phyloP scores from a whole-genome alignment of 108 stramenopile genomes.

The Nitzschia inconspicua region DNA sequence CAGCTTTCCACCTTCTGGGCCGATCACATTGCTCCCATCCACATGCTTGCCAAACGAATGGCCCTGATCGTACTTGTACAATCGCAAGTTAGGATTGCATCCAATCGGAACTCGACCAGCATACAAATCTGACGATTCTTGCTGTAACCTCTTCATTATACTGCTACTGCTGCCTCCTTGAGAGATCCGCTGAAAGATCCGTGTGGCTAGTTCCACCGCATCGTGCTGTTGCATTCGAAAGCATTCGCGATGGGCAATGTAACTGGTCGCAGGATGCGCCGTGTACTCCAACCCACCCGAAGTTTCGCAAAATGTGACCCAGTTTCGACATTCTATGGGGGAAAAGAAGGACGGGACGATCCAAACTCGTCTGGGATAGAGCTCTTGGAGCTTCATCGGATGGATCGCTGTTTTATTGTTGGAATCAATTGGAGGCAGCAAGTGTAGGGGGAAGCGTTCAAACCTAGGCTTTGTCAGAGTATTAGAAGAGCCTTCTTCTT shows the following conservation, averaged over 20 bases:
- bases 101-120: constrained; percentile 44
- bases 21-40: constrained; percentile 59
- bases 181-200: constrained; percentile 29
- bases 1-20: background rate
- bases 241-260: constrained; percentile 80
- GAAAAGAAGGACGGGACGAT: constrained; percentile 44
- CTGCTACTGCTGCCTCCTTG: constrained; percentile 7
- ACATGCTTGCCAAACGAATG: constrained; percentile 87
- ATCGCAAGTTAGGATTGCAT: constrained; percentile 84
- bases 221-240: constrained; percentile 48
- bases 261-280: constrained; percentile 58
- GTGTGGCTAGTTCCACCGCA: constrained; percentile 40
- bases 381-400: constrained; percentile 5
- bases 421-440: background rate
- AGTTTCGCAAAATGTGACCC: constrained; percentile 73
- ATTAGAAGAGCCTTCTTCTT: background rate
- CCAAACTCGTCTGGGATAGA: constrained; percentile 21
- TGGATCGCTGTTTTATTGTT: background rate
- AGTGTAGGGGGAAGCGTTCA: background rate
- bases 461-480: background rate
- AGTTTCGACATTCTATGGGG: constrained; percentile 68
- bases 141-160: constrained; percentile 22
- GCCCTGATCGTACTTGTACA: constrained; percentile 81
- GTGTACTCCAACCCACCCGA: constrained; percentile 45
- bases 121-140: constrained; percentile 21